Conservation (phyloP, 805 yeast species). For the Metschnikowia aberdeeniae region DNA sequence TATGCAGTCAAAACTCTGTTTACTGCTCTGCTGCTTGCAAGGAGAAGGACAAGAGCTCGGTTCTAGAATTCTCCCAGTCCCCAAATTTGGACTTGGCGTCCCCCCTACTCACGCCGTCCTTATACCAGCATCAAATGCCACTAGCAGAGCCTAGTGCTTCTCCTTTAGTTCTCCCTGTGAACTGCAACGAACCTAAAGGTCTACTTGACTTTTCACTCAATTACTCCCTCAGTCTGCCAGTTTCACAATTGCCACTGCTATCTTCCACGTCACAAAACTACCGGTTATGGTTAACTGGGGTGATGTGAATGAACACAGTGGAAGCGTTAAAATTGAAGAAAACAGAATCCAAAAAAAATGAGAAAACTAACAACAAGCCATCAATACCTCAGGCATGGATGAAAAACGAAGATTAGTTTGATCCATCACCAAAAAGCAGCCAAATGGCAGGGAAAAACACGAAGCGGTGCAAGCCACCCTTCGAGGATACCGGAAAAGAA, state of each 20-base stretch:
- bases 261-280: conserved; percentile 35
- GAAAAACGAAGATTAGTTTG: background rate
- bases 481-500: background rate
- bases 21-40: conserved; percentile 33
- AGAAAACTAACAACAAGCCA: background rate
- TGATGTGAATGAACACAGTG: conserved; percentile 5
- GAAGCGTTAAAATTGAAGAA: background rate
- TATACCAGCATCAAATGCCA: conserved; percentile 23
- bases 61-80: conserved; percentile 14
- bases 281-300: conserved; percentile 37
- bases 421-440: too few relatives aligned
- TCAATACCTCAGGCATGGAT: too few relatives aligned
- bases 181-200: conserved; percentile 16
- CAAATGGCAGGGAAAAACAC: too few relatives aligned
- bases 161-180: conserved; percentile 23
- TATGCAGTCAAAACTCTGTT: conserved; percentile 16
- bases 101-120: conserved; percentile 37
- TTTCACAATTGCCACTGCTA: conserved; percentile 10
- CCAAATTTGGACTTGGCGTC: conserved; percentile 25
- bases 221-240: conserved; percentile 24
- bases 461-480: background rate
- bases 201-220: conserved; percentile 32
- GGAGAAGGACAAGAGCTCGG: conserved; percentile 27
- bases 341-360: background rate
- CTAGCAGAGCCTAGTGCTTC: conserved; percentile 17